Conservation (phyloP, 2,329 filamentous ascomycete species). For the Colletotrichum brevisporum region DNA sequence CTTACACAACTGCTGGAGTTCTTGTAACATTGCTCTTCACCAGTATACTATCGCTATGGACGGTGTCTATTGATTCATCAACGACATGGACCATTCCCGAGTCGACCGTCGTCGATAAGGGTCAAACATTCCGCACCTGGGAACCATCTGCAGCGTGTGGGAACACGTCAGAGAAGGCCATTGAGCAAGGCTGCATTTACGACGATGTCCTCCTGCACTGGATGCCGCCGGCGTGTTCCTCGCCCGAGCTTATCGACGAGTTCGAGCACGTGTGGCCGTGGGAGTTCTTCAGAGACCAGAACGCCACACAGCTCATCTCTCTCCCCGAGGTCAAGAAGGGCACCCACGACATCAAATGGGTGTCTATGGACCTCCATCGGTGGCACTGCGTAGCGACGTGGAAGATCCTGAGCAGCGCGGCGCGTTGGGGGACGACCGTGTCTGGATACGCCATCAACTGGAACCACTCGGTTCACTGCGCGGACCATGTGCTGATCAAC, state of each 20-base stretch:
- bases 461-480: slow-evolving; percentile 10
- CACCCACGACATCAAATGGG: slow-evolving; percentile 15
- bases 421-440: slow-evolving; percentile 10
- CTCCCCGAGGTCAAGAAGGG: neutral
- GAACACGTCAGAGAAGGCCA: neutral
- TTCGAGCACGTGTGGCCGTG: neutral
- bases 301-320: neutral
- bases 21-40: neutral
- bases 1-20: neutral
- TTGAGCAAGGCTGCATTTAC: neutral
- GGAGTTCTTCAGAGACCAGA: neutral
- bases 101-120: neutral
- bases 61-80: neutral
- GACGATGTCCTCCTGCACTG: neutral
- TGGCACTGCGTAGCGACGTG: slow-evolving; percentile 21
- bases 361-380: slow-evolving; percentile 17
- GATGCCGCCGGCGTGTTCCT: neutral
- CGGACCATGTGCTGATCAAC: slow-evolving; percentile 1
- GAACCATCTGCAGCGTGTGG: neutral
- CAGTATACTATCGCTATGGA: too few species aligned
- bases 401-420: slow-evolving; percentile 20
- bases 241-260: neutral
- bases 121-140: neutral
- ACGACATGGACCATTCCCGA: neutral
- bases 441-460: slow-evolving; percentile 6